These are phyloP conservation scores for Phalaenopsis aphrodite DNA, from an alignment of 106 monocot genomes.

Conservation along the genomic window DNA sequence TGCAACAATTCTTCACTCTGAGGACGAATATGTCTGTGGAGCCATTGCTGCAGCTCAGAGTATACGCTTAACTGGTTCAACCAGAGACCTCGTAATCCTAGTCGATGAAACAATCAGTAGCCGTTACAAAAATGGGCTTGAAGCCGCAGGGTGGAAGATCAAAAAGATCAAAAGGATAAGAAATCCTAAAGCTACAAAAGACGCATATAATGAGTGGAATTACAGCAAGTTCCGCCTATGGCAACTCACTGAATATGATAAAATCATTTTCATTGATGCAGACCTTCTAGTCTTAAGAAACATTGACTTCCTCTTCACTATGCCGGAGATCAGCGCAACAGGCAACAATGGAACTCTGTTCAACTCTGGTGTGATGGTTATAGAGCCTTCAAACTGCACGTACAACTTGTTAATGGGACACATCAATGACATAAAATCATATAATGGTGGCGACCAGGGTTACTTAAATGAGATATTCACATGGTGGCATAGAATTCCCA, in stretches of 20 bases:
- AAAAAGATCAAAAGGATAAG: constrained; percentile 55
- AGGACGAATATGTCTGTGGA: constrained; percentile 57
- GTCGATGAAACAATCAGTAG: constrained; percentile 52
- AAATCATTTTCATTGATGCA: constrained; percentile 68
- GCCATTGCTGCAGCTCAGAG: constrained; percentile 72
- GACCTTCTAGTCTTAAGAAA: constrained; percentile 62
- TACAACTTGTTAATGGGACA: constrained; percentile 61
- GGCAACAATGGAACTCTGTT: constrained; percentile 66
- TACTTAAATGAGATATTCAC: constrained; percentile 73
- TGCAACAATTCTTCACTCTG: constrained; percentile 70
- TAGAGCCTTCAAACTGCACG: constrained; percentile 71
- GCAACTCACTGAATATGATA: constrained; percentile 79
- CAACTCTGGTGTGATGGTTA: constrained; percentile 77
- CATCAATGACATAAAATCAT: constrained; percentile 58
- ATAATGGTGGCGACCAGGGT: constrained; percentile 81
- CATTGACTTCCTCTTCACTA: constrained; percentile 55
- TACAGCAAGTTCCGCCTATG: constrained; percentile 84
- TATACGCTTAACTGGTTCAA: constrained; percentile 59
- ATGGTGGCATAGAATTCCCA: constrained; percentile 81
- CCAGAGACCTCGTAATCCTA: constrained; percentile 59
- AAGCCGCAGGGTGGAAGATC: constrained; percentile 68
- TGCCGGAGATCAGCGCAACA: constrained; percentile 70
- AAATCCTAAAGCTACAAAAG: constrained; percentile 54
- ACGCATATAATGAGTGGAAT: constrained; percentile 84
- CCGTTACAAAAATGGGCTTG: constrained; percentile 45